Evolutionary conservation across 208 protist genomes (phyloP), one percentile per base, ranked within the genome.

Genomic region (Crithidia acanthocephali): DNA sequence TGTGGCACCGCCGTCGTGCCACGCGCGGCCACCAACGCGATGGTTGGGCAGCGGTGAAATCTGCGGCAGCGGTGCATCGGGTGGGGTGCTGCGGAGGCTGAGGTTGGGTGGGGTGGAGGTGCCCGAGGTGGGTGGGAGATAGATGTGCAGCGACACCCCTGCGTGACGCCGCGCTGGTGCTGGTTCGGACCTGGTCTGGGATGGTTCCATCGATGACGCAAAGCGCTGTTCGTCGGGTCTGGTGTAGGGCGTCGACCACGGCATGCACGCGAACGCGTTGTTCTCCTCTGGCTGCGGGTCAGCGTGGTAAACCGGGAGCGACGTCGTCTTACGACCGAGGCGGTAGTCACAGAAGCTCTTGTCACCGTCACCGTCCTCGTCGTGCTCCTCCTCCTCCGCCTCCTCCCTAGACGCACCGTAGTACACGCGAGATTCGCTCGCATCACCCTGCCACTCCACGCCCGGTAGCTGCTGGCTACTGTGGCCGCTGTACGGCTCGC

Each of bases 101-200:
- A 35, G 23, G 15, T 6, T 47, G 16, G 52, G 45, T 15, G 32
- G 59, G 2, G 59, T 67, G 8, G 37, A 47, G 9, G 35, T n/a
- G 18, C n/a, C 52, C n/a, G 57, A 35, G 18, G 44, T 48, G 6
- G 9, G 4, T 16, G 57, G 58, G 4, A 52, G 20, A n/a, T 20
- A 11, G 22, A 59, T 59, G 59, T 27, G 25, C 15, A 62, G 60
- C 28, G 69, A 25, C 32, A 55, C n/a, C 27, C 28, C 37, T 28
- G 22, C 50, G n/a, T 22, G 6, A 42, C 10, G 33, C 2, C 18
- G 62, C 11, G 62, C 22, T 8, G 55, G 23, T 59, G 33, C 11
- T 5, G 13, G 16, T 2, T 11, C 27, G 1, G 32, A 8, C 20
- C 4, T 57, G 51, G 23, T 42, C 9, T 13, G 13, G 9, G 6